Percentiles rank a stretch among this genome's conserved stretches.
phyloP scores from a whole-genome alignment of 768 basidiomycete genomes.

The Amanita subjunquillea region DNA sequence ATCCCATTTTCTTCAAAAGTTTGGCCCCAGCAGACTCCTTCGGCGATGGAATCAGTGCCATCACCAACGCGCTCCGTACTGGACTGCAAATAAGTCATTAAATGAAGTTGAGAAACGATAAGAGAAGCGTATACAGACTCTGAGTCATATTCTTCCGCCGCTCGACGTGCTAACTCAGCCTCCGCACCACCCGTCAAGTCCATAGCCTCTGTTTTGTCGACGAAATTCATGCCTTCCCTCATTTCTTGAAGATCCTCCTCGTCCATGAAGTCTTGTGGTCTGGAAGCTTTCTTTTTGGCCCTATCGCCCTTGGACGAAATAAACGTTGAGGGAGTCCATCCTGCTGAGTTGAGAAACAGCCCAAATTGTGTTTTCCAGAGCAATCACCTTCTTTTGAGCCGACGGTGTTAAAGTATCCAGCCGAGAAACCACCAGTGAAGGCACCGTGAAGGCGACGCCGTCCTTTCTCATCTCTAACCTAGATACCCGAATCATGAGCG shows the following conservation, averaged over 20 bases:
- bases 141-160: constrained; percentile 32
- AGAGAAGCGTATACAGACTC: constrained; percentile 34
- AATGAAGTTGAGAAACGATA: neutral
- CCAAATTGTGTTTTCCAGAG: neutral
- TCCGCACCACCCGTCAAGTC: constrained; percentile 51
- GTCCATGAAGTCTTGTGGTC: constrained; percentile 96
- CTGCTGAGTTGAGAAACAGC: constrained; percentile 27
- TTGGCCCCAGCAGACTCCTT: constrained; percentile 76
- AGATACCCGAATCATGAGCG: constrained; percentile 10
- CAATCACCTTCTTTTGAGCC: constrained; percentile 86
- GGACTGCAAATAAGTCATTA: constrained; percentile 30
- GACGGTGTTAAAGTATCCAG: constrained; percentile 94
- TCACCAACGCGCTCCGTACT: constrained; percentile 49
- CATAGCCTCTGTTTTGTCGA: constrained; percentile 76
- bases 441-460: constrained; percentile 92
- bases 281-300: constrained; percentile 46
- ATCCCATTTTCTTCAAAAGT: constrained; percentile 92
- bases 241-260: constrained; percentile 90
- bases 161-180: constrained; percentile 26
- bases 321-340: constrained; percentile 93
- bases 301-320: constrained; percentile 79
- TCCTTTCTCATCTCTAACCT: constrained; percentile 92
- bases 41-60: constrained; percentile 61
- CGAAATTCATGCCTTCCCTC: constrained; percentile 60
- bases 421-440: constrained; percentile 96